A percentile compares a stretch with the other conserved stretches of the same genome.
Evolutionary conservation across 2,329 filamentous ascomycete species (phyloP).

Genomic region (Dryadomyces quercus-mongolicae): DNA sequence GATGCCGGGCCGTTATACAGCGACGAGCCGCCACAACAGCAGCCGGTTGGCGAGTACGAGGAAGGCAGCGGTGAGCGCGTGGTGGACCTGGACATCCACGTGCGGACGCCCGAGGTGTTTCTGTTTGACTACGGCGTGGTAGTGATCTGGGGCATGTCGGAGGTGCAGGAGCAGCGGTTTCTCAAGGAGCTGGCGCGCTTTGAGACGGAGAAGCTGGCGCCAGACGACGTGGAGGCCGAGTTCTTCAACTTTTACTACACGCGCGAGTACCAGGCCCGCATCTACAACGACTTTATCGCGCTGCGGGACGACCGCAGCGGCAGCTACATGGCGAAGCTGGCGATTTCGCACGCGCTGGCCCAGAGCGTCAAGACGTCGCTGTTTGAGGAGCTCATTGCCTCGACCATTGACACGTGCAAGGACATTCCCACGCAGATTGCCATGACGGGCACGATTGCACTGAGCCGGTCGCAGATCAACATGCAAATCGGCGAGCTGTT

Average conservation of each 20-base stretch:
- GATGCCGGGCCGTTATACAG: background rate
- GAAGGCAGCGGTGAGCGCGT: slow-evolving; percentile 5
- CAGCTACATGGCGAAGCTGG: slow-evolving; percentile 96
- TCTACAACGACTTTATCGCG: slow-evolving; percentile 99
- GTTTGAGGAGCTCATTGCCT: slow-evolving; percentile 89
- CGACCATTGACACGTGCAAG: slow-evolving; percentile 86
- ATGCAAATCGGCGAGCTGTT: slow-evolving; percentile 99
- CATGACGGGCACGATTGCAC: slow-evolving; percentile 78
- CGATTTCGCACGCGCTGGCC: slow-evolving; percentile 88
- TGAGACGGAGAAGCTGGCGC: slow-evolving; percentile 76
- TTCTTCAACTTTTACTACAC: slow-evolving; percentile 99
- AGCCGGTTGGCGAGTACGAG: background rate
- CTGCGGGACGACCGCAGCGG: slow-evolving; percentile 86
- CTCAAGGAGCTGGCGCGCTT: slow-evolving; percentile 91
- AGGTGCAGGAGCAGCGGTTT: slow-evolving; percentile 80
- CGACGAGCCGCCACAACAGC: background rate
- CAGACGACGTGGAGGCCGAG: slow-evolving; percentile 87
- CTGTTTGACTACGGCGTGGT: slow-evolving; percentile 96
- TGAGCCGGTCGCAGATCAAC: slow-evolving; percentile 85
- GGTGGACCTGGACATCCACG: slow-evolving; percentile 70
- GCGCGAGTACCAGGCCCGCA: slow-evolving; percentile 89
- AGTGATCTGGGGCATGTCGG: slow-evolving; percentile 95
- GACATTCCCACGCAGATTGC: slow-evolving; percentile 90
- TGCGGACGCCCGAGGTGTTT: slow-evolving; percentile 90
- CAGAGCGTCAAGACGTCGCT: slow-evolving; percentile 97